Percentiles rank a stretch among this genome's conserved stretches.
phyloP scores from a whole-genome alignment of 805 yeast genomes.

The Pichia cephalocereana region DNA sequence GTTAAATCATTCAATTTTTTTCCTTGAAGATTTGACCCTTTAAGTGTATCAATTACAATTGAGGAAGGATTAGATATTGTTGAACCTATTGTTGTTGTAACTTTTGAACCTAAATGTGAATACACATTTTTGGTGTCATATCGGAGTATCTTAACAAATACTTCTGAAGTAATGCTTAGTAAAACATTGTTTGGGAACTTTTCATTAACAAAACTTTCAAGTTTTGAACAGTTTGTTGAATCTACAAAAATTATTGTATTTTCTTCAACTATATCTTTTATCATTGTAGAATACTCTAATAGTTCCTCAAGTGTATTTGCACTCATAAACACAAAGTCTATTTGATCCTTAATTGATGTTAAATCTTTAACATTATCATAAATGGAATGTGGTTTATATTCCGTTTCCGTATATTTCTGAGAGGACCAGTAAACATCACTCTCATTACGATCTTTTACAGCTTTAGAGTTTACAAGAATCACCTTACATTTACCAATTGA shows the following conservation, averaged over 20 bases:
- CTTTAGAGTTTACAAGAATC: constrained; percentile 9
- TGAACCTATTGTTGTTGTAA: constrained; percentile 21
- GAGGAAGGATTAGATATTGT: constrained; percentile 4
- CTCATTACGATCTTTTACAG: not conserved
- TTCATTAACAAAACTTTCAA: constrained; percentile 13
- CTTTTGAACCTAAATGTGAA: constrained; percentile 16
- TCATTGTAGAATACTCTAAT: constrained; percentile 1
- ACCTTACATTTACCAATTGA: constrained; percentile 13
- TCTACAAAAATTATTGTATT: constrained; percentile 22
- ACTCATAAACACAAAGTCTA: constrained; percentile 19
- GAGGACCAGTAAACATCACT: constrained; percentile 8
- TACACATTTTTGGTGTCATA: constrained; percentile 9
- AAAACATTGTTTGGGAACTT: constrained; percentile 10
- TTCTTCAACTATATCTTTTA: constrained; percentile 6
- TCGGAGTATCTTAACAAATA: constrained; percentile 14
- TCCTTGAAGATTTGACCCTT: constrained; percentile 16
- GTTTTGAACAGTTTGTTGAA: constrained; percentile 15
- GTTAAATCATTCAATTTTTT: constrained; percentile 12
- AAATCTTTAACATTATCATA: not conserved
- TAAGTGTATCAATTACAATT: constrained; percentile 6
- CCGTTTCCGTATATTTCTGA: not conserved
- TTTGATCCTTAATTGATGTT: not conserved
- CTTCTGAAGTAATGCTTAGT: constrained; percentile 21
- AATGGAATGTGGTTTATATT: constrained; percentile 1
- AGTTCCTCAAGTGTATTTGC: constrained; percentile 9